Conservation (phyloP, 768 basidiomycete species). For the Pilatotrama ljubarskyi region DNA sequence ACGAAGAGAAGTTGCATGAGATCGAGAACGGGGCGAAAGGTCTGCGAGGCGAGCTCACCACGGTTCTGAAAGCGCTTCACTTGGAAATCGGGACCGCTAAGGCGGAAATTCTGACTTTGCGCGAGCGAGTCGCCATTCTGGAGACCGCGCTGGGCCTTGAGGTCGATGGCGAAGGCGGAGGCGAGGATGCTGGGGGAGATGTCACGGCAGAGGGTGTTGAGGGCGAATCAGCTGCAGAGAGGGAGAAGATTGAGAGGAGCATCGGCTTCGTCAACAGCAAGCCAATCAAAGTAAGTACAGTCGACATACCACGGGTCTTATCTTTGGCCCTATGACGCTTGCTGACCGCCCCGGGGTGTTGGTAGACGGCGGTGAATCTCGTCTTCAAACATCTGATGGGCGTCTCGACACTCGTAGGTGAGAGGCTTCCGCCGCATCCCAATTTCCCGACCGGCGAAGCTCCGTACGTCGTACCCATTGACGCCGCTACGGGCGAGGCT, state of each 20-base stretch:
- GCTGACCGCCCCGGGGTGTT: too few species aligned
- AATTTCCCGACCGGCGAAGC: background rate
- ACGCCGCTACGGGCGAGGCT: background rate
- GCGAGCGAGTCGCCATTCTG: background rate
- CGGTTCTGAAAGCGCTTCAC: background rate
- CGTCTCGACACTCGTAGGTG: background rate
- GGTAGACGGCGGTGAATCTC: too few species aligned
- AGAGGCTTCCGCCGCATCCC: background rate
- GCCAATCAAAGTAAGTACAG: background rate
- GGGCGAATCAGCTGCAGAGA: background rate
- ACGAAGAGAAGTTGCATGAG: too few species aligned
- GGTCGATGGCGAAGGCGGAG: background rate
- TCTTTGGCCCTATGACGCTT: too few species aligned
- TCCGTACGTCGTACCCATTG: background rate
- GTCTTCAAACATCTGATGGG: too few species aligned
- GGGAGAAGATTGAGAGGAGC: background rate
- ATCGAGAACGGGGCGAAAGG: too few species aligned
- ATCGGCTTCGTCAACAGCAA: background rate
- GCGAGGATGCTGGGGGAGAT: background rate
- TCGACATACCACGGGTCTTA: background rate
- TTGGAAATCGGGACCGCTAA: background rate
- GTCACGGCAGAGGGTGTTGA: background rate
- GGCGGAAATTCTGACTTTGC: background rate
- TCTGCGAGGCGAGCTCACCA: too few species aligned
- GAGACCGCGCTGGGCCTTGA: background rate